Percentiles rank a stretch among this genome's conserved stretches.
Conservation (phyloP, 1,284 basidiomycete genomes). For the Cryptococcus jaspeensis region DNA sequence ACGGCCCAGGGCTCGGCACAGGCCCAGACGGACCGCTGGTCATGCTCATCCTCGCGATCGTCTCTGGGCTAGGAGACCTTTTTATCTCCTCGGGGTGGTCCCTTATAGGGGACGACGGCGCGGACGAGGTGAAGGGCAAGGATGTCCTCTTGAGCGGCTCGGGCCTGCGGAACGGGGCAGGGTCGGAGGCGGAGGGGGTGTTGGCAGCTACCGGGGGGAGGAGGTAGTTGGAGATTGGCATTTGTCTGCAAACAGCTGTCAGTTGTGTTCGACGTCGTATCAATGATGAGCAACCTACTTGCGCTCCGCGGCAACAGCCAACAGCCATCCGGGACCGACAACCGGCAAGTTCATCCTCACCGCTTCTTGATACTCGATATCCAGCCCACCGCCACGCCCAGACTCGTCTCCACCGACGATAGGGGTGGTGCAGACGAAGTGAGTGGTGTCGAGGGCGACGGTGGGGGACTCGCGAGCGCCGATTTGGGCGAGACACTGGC, state of each 20-base stretch:
- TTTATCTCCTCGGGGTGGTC: constrained; percentile 31
- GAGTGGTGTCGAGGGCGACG: constrained; percentile 94
- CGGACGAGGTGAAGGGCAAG: constrained; percentile 32
- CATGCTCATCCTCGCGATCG: constrained; percentile 49
- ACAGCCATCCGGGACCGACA: constrained; percentile 84
- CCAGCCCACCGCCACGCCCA: constrained; percentile 34
- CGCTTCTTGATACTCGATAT: constrained; percentile 86
- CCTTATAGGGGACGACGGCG: constrained; percentile 24
- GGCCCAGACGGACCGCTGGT: constrained; percentile 16
- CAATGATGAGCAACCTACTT: constrained; percentile 57
- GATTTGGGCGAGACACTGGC: constrained; percentile 75
- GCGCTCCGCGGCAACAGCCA: constrained; percentile 77
- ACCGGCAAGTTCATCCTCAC: constrained; percentile 85
- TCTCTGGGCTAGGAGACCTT: constrained; percentile 46
- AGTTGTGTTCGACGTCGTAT: not conserved
- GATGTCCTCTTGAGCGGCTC: constrained; percentile 37
- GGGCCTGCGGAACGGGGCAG: constrained; percentile 54
- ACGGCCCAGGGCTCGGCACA: constrained; percentile 8
- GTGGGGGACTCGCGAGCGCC: constrained; percentile 82
- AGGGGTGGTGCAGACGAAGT: constrained; percentile 90
- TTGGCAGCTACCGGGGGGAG: constrained; percentile 61
- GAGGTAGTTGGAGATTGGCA: constrained; percentile 78
- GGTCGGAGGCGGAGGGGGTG: constrained; percentile 44
- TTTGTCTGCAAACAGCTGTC: constrained; percentile 62
- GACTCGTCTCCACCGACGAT: constrained; percentile 59